Conservation (phyloP, 2,329 filamentous ascomycete species). For the Fusarium sarcochroum region DNA sequence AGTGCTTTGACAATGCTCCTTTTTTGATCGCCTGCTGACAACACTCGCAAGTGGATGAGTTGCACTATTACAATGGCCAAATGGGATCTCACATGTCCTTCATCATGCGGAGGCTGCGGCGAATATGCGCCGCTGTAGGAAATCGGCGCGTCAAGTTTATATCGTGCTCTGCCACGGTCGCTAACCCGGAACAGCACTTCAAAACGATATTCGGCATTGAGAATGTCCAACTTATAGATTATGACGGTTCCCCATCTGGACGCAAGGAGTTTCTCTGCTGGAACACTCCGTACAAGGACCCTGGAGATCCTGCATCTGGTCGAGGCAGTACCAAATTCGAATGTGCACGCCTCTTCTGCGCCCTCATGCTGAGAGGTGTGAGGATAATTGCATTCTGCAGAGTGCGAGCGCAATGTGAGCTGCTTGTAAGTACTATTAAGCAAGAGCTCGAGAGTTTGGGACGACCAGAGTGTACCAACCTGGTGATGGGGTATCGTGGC, state of each 20-base stretch:
- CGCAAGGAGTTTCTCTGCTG: constrained; percentile 97
- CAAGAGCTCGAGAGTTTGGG: constrained; percentile 81
- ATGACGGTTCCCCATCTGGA: constrained; percentile 90
- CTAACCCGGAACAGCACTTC: constrained; percentile 93
- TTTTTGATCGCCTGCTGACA: constrained; percentile 10
- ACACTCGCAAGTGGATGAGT: constrained; percentile 74
- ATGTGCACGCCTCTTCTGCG: constrained; percentile 90
- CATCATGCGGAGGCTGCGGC: constrained; percentile 89
- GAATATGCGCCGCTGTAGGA: constrained; percentile 91
- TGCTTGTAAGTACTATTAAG: constrained; percentile 83
- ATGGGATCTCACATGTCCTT: constrained; percentile 95
- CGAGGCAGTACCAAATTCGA: constrained; percentile 86
- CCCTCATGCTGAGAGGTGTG: constrained; percentile 88
- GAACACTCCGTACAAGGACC: constrained; percentile 97
- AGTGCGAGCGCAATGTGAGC: constrained; percentile 89
- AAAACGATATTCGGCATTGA: constrained; percentile 92
- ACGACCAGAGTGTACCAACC: constrained; percentile 78
- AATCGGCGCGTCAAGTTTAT: constrained; percentile 91
- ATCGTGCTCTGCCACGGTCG: constrained; percentile 95
- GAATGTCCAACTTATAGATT: constrained; percentile 85
- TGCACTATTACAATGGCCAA: constrained; percentile 96
- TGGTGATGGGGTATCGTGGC: constrained; percentile 96
- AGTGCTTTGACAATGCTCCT: constrained; percentile 37
- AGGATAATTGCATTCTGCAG: constrained; percentile 94
- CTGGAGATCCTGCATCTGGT: constrained; percentile 86